Conservation (phyloP, 176 grass and related monocot species). For the Panicum miliaceum region DNA sequence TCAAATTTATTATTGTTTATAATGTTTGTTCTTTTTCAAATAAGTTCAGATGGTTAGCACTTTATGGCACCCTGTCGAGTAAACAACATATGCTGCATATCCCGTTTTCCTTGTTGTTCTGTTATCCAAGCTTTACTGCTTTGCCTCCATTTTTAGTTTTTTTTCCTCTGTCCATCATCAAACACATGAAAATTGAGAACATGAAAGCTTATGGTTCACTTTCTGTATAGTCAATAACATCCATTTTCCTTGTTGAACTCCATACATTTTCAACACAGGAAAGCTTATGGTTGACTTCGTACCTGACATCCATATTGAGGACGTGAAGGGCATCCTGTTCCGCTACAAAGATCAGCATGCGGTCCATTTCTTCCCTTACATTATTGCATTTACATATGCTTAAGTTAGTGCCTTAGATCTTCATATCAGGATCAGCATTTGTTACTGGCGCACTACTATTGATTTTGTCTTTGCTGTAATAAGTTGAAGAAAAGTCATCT, state of each 20-base stretch:
- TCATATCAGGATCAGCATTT: conserved; percentile 26
- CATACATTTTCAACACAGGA: conserved; percentile 53
- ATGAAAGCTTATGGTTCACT: neutral
- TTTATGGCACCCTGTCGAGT: conserved; percentile 16
- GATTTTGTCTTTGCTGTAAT: conserved; percentile 23
- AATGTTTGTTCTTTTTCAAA: conserved; percentile 8
- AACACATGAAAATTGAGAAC: conserved; percentile 14
- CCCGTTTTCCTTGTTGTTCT: neutral
- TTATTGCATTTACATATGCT: neutral
- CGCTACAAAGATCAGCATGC: conserved; percentile 72
- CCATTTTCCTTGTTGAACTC: neutral
- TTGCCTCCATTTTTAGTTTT: neutral
- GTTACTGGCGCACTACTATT: neutral
- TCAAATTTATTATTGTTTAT: conserved; percentile 25
- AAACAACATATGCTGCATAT: neutral
- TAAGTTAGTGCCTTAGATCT: neutral
- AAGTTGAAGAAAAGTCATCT: neutral
- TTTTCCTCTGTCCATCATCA: conserved; percentile 7
- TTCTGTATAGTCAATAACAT: neutral
- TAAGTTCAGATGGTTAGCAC: neutral
- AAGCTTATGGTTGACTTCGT: conserved; percentile 80
- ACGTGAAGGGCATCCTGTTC: conserved; percentile 70
- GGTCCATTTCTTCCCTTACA: conserved; percentile 52
- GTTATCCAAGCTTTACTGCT: neutral
- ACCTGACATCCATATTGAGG: conserved; percentile 87